Evolutionary conservation across 768 basidiomycete species (phyloP).

Genomic region (Butyriboletus loyo): DNA sequence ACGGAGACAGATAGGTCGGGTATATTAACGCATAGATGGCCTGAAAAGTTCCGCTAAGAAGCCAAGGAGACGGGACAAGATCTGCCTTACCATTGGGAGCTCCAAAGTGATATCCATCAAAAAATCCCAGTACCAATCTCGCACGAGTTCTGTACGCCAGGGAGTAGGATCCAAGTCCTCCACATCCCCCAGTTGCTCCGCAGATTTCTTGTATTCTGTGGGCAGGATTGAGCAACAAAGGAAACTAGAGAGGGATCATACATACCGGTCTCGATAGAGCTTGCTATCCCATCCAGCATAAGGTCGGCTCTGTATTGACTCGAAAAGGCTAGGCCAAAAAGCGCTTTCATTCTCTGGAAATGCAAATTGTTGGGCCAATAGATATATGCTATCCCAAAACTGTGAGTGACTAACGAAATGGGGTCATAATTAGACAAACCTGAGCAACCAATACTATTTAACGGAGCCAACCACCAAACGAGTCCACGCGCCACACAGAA

Average conservation of each 20-base stretch:
- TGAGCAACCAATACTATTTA: conserved; percentile 34
- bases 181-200: conserved; percentile 29
- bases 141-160: conserved; percentile 8
- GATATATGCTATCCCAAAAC: conserved; percentile 33
- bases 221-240: background rate
- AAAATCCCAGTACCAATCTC: conserved; percentile 40
- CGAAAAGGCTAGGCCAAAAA: conserved; percentile 41
- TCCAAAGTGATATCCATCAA: conserved; percentile 28
- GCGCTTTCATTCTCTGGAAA: conserved; percentile 38
- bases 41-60: conserved; percentile 12
- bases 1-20: conserved; percentile 24
- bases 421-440: conserved; percentile 26
- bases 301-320: conserved; percentile 34
- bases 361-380: conserved; percentile 37
- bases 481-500: conserved; percentile 30
- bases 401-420: background rate
- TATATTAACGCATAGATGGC: conserved; percentile 22
- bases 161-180: conserved; percentile 29
- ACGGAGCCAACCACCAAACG: conserved; percentile 33
- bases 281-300: conserved; percentile 35
- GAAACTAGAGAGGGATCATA: background rate
- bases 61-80: background rate
- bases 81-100: conserved; percentile 33
- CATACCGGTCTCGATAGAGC: conserved; percentile 33
- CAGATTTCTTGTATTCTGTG: conserved; percentile 37